phyloP scores from a whole-genome alignment of 1,284 basidiomycete genomes.

The Fomitopsis palustris region DNA sequence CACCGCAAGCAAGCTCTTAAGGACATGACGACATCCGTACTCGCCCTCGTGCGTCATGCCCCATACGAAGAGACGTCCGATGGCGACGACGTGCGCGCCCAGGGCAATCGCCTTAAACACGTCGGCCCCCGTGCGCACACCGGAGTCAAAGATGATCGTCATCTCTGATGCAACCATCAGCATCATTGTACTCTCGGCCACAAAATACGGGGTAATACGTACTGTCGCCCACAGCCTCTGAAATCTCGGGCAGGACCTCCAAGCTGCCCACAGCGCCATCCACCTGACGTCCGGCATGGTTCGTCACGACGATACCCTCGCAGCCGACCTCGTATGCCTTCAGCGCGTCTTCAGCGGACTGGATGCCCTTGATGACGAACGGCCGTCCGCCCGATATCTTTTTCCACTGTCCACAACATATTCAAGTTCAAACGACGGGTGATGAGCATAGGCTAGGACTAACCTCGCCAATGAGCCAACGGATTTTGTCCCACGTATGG shows the following conservation, averaged over 20 bases:
- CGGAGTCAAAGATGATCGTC: constrained; percentile 60
- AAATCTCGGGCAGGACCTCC: constrained; percentile 51
- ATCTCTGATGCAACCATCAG: constrained; percentile 33
- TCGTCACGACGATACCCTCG: constrained; percentile 57
- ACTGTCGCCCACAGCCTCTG: constrained; percentile 47
- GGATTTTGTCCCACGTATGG: constrained; percentile 52
- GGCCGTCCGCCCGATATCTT: constrained; percentile 50
- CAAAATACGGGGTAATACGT: constrained; percentile 13
- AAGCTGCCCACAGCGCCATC: constrained; percentile 55
- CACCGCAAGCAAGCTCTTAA: constrained; percentile 53
- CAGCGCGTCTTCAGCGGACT: constrained; percentile 44
- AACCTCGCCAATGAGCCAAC: constrained; percentile 43
- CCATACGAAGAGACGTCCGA: constrained; percentile 48
- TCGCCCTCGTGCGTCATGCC: constrained; percentile 49
- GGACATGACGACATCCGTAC: constrained; percentile 49
- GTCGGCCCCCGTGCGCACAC: constrained; percentile 52
- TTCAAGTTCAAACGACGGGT: too few species aligned
- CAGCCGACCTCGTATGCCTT: constrained; percentile 50
- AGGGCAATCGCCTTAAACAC: constrained; percentile 57
- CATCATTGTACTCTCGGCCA: not conserved
- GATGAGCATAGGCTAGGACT: too few species aligned
- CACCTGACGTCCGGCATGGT: constrained; percentile 61
- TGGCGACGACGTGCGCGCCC: constrained; percentile 42
- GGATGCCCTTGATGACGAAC: constrained; percentile 58
- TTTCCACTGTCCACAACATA: too few species aligned